A percentile compares a stretch with the other conserved stretches of the same genome.
Conservation (phyloP, 768 basidiomycete species). For the Rhizopogon salebrosus region DNA sequence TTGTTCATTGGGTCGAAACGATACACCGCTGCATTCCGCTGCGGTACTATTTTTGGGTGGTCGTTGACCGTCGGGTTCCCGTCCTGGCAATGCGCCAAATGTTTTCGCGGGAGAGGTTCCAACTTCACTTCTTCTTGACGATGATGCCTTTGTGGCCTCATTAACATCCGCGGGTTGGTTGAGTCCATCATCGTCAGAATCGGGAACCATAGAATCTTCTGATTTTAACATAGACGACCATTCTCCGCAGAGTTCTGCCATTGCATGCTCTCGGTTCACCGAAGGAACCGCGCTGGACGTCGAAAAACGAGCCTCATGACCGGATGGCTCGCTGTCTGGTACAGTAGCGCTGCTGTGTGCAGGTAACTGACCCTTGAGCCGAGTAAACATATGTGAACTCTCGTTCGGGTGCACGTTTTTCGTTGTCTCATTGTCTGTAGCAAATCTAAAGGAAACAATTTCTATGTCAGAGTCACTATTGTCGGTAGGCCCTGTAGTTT, state of each 20-base stretch:
- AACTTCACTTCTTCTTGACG: not conserved
- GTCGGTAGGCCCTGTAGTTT: not conserved
- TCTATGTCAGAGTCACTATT: constrained; percentile 10
- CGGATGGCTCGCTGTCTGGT: not conserved
- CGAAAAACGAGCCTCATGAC: not conserved
- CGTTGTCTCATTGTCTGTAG: not conserved
- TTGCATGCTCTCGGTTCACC: not conserved
- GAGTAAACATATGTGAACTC: not conserved
- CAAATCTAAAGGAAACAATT: constrained; percentile 6
- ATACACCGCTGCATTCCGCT: not conserved
- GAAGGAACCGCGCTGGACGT: not conserved
- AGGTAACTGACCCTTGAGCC: not conserved
- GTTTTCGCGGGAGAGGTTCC: not conserved
- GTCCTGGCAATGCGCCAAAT: not conserved
- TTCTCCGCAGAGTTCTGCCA: not conserved
- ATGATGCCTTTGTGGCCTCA: not conserved
- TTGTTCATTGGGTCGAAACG: not conserved
- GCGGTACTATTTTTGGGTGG: not conserved
- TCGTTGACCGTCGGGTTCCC: not conserved
- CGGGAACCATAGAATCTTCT: not conserved
- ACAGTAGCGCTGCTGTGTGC: not conserved
- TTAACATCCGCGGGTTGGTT: not conserved
- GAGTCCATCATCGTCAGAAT: not conserved
- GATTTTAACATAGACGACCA: not conserved
- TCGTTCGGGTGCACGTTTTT: not conserved